Percentiles rank a stretch among this genome's conserved stretches.
phyloP scores from a whole-genome alignment of 2,329 filamentous ascomycete genomes.

The Aspergillus uvarum region DNA sequence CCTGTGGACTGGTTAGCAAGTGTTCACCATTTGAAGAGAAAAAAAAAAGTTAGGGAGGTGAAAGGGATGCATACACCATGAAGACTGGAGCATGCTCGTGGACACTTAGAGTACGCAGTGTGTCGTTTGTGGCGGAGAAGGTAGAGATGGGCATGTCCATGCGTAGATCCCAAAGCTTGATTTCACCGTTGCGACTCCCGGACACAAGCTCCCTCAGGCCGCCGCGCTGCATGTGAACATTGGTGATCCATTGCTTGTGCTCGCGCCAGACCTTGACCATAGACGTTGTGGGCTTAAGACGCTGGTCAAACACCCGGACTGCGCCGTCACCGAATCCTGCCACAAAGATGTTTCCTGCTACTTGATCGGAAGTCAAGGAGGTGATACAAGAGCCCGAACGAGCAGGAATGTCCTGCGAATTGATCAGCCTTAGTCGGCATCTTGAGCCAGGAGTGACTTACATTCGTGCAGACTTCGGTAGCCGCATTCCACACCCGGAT shows the following conservation, averaged over 20 bases:
- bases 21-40: too few relatives aligned
- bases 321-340: constrained; percentile 96
- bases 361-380: constrained; percentile 92
- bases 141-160: constrained; percentile 75
- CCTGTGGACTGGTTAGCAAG: constrained; percentile 46
- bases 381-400: constrained; percentile 95
- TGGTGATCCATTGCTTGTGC: constrained; percentile 92
- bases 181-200: constrained; percentile 87
- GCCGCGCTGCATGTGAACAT: constrained; percentile 93
- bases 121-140: constrained; percentile 72
- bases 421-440: background rate
- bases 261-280: constrained; percentile 98
- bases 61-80: constrained; percentile 67
- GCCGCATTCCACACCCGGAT: constrained; percentile 96
- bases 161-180: constrained; percentile 94
- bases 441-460: constrained; percentile 33
- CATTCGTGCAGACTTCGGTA: constrained; percentile 82
- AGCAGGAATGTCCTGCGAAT: constrained; percentile 75
- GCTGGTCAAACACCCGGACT: constrained; percentile 89
- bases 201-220: constrained; percentile 88
- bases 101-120: constrained; percentile 80
- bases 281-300: constrained; percentile 76
- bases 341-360: constrained; percentile 93
- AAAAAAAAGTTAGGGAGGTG: too few relatives aligned
- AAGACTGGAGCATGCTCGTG: constrained; percentile 97